Evolutionary conservation across 2,329 filamentous ascomycete genomes (phyloP).

Genomic region (Arthrobotrys pseudoclavata): DNA sequence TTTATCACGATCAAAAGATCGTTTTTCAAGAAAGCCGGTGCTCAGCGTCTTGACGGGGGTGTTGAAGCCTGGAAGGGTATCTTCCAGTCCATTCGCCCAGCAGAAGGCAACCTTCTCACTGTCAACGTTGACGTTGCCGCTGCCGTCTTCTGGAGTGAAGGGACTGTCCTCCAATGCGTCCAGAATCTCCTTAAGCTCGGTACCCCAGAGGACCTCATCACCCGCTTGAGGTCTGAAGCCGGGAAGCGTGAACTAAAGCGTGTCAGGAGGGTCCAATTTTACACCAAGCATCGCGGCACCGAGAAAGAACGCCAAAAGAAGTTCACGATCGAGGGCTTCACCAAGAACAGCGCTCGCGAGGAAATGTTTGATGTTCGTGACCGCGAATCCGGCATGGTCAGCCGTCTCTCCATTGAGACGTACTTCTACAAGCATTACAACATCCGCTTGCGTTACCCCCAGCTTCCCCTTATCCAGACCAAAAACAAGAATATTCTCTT

Average conservation of each 20-base stretch:
- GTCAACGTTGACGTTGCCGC: slow-evolving; percentile 94
- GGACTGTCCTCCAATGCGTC: slow-evolving; percentile 63
- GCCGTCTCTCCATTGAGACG: slow-evolving; percentile 69
- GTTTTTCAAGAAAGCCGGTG: slow-evolving; percentile 76
- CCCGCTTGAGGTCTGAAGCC: slow-evolving; percentile 60
- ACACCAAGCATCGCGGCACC: slow-evolving; percentile 70
- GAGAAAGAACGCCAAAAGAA: slow-evolving; percentile 67
- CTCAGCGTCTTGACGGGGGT: slow-evolving; percentile 73
- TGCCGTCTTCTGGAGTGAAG: slow-evolving; percentile 82
- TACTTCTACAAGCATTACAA: slow-evolving; percentile 74
- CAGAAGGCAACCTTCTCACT: slow-evolving; percentile 74
- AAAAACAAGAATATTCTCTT: slow-evolving; percentile 70
- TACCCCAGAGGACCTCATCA: slow-evolving; percentile 62
- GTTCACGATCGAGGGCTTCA: slow-evolving; percentile 71
- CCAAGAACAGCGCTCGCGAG: slow-evolving; percentile 71
- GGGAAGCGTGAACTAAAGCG: slow-evolving; percentile 70
- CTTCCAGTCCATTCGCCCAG: slow-evolving; percentile 81
- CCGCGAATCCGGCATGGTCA: slow-evolving; percentile 71
- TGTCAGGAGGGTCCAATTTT: slow-evolving; percentile 72
- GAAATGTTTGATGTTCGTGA: slow-evolving; percentile 71
- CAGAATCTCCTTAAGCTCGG: slow-evolving; percentile 57
- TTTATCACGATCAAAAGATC: slow-evolving; percentile 81
- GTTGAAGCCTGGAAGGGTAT: slow-evolving; percentile 88
- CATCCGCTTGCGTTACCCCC: slow-evolving; percentile 68
- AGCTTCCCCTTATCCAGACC: slow-evolving; percentile 74